These are phyloP conservation scores for Cicer cuneatum DNA, from an alignment of 306 rosid genomes.

Conservation along the genomic window DNA sequence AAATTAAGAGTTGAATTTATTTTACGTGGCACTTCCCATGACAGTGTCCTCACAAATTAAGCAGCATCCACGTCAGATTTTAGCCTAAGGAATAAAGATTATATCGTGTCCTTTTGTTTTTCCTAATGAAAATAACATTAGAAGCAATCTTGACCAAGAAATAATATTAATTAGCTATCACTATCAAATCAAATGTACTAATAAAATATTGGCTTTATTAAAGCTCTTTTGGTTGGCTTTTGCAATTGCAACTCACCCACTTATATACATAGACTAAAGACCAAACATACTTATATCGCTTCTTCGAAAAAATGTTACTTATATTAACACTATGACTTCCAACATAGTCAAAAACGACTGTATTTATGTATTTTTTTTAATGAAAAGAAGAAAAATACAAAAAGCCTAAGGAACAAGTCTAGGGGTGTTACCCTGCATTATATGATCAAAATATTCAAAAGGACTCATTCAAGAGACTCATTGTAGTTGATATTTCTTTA, in stretches of 20 bases:
- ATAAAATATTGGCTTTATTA: too few relatives aligned
- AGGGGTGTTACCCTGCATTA: too few relatives aligned
- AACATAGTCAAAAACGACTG: too few relatives aligned
- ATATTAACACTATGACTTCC: too few relatives aligned
- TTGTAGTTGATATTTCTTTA: too few relatives aligned
- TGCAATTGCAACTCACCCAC: background rate
- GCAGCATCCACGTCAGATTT: slow-evolving; percentile 20
- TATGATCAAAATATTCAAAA: too few relatives aligned
- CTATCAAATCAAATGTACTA: background rate
- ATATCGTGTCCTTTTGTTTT: background rate
- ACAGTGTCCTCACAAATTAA: slow-evolving; percentile 12
- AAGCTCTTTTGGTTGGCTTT: background rate
- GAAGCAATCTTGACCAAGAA: slow-evolving; percentile 24
- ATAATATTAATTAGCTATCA: slow-evolving; percentile 21
- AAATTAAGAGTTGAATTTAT: background rate
- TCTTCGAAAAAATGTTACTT: too few relatives aligned
- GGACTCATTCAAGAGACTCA: too few relatives aligned
- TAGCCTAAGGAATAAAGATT: background rate
- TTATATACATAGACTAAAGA: background rate
- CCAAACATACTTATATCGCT: background rate
- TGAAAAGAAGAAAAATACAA: too few relatives aligned
- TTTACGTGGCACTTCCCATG: slow-evolving; percentile 33
- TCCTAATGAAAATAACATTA: background rate
- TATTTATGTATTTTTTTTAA: too few relatives aligned
- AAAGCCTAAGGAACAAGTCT: too few relatives aligned